Evolutionary conservation across 441 rosid species (phyloP).

Genomic region (Euphorbia neoarborescens): DNA sequence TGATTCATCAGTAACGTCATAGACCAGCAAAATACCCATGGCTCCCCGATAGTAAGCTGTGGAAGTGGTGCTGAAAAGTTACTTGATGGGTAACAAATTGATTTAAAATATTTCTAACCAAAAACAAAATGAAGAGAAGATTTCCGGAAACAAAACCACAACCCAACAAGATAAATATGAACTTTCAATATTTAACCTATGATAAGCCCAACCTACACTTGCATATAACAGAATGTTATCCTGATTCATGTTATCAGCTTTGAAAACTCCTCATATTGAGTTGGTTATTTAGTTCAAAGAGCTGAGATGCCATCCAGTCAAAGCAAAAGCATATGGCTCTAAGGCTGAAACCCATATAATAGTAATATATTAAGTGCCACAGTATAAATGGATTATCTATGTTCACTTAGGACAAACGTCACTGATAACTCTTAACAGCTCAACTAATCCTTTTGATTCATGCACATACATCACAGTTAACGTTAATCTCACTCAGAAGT

Average conservation of each 20-base stretch:
- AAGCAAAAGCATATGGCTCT: not conserved
- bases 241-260: not conserved
- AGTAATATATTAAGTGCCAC: not conserved
- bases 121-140: not conserved
- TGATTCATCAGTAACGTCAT: constrained; percentile 91
- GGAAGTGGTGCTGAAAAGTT: constrained; percentile 20
- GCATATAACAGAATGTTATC: not conserved
- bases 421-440: not conserved
- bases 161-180: not conserved
- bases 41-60: constrained; percentile 96
- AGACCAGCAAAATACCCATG: constrained; percentile 92
- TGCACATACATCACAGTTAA: not conserved
- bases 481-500: not conserved
- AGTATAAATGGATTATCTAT: not conserved
- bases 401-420: constrained; percentile 2
- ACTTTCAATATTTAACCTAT: not conserved
- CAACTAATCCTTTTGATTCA: not conserved
- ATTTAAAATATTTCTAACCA: not conserved
- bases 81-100: not conserved
- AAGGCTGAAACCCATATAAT: not conserved
- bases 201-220: not conserved
- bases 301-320: not conserved
- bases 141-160: not conserved
- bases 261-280: not conserved
- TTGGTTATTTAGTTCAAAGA: not conserved